phyloP scores from a whole-genome alignment of 2,329 filamentous ascomycete genomes.

The Eurotiales sp. region DNA sequence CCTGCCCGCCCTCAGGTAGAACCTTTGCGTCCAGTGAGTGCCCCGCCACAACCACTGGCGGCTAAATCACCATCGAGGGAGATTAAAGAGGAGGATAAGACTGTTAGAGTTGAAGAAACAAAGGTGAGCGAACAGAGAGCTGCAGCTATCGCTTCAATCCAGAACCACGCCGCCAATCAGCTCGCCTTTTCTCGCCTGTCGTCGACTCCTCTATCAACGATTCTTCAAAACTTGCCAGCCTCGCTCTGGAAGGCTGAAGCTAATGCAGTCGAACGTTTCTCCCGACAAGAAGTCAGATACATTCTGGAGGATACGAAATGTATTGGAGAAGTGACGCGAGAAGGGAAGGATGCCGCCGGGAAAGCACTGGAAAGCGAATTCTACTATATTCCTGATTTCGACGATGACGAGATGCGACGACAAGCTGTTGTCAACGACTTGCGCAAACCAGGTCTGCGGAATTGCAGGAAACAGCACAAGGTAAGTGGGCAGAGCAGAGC shows the following conservation, averaged over 20 bases:
- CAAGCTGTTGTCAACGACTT: constrained; percentile 81
- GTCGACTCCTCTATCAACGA: constrained; percentile 83
- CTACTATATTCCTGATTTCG: constrained; percentile 88
- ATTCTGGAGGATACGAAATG: constrained; percentile 72
- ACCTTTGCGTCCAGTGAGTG: constrained; percentile 31
- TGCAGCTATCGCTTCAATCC: constrained; percentile 28
- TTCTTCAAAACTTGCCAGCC: constrained; percentile 77
- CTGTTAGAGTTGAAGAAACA: not conserved
- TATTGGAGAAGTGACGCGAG: constrained; percentile 81
- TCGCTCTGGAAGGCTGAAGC: constrained; percentile 53
- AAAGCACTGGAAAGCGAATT: constrained; percentile 93
- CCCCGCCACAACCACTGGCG: constrained; percentile 25
- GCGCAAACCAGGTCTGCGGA: constrained; percentile 81
- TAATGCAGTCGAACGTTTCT: constrained; percentile 45
- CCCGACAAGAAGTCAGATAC: constrained; percentile 61
- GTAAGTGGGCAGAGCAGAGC: constrained; percentile 54
- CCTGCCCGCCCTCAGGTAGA: constrained; percentile 29
- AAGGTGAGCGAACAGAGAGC: constrained; percentile 11
- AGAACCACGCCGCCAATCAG: constrained; percentile 91
- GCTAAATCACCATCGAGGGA: constrained; percentile 17
- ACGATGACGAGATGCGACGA: constrained; percentile 72
- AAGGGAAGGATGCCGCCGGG: constrained; percentile 94
- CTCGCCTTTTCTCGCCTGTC: constrained; percentile 90
- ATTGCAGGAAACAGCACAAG: constrained; percentile 95
- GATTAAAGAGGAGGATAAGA: constrained; percentile 21